Evolutionary conservation across 495 filamentous ascomycete species (phyloP).

Genomic region (Neurospora tetrasperma): DNA sequence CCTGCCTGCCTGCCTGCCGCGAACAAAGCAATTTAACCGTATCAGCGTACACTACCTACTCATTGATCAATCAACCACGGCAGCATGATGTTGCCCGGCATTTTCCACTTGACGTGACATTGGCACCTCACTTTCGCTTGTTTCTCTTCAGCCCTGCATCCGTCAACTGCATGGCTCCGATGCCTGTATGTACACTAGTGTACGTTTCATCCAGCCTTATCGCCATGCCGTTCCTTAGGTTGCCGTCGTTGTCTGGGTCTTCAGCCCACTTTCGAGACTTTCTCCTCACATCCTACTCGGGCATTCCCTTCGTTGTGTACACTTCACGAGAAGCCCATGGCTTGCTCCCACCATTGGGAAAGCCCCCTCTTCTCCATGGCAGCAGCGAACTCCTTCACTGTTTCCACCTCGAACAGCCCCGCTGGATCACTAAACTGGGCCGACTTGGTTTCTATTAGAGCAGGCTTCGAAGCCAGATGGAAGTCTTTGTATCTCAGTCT

Average conservation of each 20-base stretch:
- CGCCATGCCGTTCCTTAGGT: neutral
- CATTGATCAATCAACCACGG: neutral
- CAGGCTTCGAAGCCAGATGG: constrained; percentile 18
- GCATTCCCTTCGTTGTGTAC: neutral
- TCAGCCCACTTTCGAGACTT: neutral
- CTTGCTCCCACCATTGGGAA: constrained; percentile 17
- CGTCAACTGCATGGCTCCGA: neutral
- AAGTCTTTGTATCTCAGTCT: constrained; percentile 26
- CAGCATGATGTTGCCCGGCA: neutral
- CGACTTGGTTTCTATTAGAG: constrained; percentile 3
- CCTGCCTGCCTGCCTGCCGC: neutral
- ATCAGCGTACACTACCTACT: neutral
- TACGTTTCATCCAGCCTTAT: neutral
- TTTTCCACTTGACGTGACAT: neutral
- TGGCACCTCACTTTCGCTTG: neutral
- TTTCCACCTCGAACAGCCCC: constrained; percentile 17
- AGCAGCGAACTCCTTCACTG: constrained; percentile 18
- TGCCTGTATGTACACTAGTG: neutral
- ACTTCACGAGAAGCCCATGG: constrained; percentile 17
- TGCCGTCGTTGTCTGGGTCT: neutral
- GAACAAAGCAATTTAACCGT: neutral
- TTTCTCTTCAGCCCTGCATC: neutral
- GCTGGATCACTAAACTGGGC: constrained; percentile 3
- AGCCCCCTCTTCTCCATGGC: constrained; percentile 22
- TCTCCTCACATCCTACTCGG: neutral